A percentile compares a stretch with the other conserved stretches of the same genome.
These are phyloP conservation scores for Narthecium ossifragum DNA, from an alignment of 106 monocot genomes.

Conservation along the genomic window DNA sequence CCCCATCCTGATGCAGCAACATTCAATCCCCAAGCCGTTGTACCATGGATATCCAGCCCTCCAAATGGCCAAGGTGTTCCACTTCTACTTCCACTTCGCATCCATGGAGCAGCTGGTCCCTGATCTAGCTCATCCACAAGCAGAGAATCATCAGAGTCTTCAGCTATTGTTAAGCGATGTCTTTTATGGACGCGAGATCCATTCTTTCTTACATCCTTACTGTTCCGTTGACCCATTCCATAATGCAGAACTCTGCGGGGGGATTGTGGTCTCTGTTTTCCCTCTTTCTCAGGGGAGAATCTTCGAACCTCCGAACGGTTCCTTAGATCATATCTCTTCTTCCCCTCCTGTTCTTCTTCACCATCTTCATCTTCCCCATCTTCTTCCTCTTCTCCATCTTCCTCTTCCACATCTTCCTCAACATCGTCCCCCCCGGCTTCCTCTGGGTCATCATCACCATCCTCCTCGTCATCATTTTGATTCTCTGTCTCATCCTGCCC, in stretches of 20 bases:
- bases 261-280: conserved; percentile 68
- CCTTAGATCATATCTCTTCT: conserved; percentile 82
- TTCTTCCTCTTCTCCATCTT: conserved; percentile 59
- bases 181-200: conserved; percentile 74
- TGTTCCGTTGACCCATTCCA: conserved; percentile 68
- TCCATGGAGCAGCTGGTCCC: conserved; percentile 81
- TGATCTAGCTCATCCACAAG: conserved; percentile 95
- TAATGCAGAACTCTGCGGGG: conserved; percentile 81
- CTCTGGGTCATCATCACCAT: conserved; percentile 46
- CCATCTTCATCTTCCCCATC: conserved; percentile 80
- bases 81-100: conserved; percentile 58
- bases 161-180: conserved; percentile 52
- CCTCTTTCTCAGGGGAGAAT: conserved; percentile 70
- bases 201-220: conserved; percentile 63
- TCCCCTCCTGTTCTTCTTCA: conserved; percentile 80
- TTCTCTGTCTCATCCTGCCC: conserved; percentile 32
- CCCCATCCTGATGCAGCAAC: conserved; percentile 90
- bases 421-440: conserved; percentile 44
- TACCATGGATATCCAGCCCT: conserved; percentile 78
- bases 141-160: conserved; percentile 99
- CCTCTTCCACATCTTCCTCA: conserved; percentile 62
- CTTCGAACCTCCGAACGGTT: conserved; percentile 87
- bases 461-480: conserved; percentile 30
- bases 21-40: conserved; percentile 81
- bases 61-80: conserved; percentile 75